Percentiles rank a stretch among this genome's conserved stretches.
These are phyloP conservation scores for Pulveroboletus sp. DNA, from an alignment of 768 basidiomycete species.

Conservation along the genomic window DNA sequence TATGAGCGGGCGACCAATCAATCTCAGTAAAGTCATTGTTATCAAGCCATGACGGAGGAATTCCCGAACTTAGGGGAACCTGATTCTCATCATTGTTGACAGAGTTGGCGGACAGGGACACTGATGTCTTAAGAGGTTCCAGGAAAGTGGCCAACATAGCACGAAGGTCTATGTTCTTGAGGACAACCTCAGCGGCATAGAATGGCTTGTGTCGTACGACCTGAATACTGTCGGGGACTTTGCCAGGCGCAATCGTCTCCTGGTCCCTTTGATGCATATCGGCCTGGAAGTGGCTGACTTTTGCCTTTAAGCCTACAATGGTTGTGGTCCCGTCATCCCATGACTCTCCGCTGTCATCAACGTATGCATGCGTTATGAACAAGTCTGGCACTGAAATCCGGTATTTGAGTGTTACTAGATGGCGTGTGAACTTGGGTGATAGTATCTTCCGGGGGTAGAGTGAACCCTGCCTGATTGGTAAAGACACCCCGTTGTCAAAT, in stretches of 20 bases:
- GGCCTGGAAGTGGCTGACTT: conserved; percentile 75
- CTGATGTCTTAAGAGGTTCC: conserved; percentile 61
- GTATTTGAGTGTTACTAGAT: conserved; percentile 90
- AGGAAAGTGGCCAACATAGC: conserved; percentile 73
- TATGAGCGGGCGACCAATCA: conserved; percentile 51
- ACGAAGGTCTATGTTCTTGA: conserved; percentile 72
- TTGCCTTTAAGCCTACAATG: conserved; percentile 81
- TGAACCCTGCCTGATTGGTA: conserved; percentile 86
- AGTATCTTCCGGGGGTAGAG: conserved; percentile 67
- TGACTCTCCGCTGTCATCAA: conserved; percentile 72
- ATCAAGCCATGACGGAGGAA: conserved; percentile 66
- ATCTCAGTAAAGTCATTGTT: conserved; percentile 79
- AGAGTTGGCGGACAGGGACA: conserved; percentile 44
- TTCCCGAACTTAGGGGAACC: conserved; percentile 28
- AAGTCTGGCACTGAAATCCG: conserved; percentile 71
- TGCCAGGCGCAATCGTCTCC: conserved; percentile 60
- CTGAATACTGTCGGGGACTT: conserved; percentile 52
- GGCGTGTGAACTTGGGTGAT: conserved; percentile 83
- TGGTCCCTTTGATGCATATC: conserved; percentile 92
- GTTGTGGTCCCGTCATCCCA: conserved; percentile 77
- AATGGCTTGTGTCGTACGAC: conserved; percentile 74
- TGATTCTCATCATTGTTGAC: conserved; percentile 38
- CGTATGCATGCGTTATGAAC: conserved; percentile 83
- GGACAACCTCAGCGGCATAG: conserved; percentile 79
- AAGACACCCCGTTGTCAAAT: conserved; percentile 71